Evolutionary conservation across 1,284 basidiomycete species (phyloP), one percentile per base, ranked within the genome.

Genomic region (Irpex sp.): DNA sequence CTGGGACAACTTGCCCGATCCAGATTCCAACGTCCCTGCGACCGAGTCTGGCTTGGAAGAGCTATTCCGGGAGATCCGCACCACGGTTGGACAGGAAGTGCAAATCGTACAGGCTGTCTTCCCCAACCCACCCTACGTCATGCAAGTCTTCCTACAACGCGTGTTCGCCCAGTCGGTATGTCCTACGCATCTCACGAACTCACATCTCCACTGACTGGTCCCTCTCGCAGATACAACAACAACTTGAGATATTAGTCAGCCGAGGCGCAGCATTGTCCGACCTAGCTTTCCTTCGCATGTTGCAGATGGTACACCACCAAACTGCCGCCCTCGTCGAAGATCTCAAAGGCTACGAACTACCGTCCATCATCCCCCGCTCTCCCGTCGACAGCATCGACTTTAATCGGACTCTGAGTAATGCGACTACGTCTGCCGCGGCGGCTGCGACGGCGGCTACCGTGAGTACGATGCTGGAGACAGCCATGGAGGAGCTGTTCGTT

Each of bases 71-170:
- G 94, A 98, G 72, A 98, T 99, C 62, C 83, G 94, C 39, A 79
- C 82, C 5, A 98, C 96, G 0, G 95, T 98, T 19, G 92, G 90
- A 42, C 94, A 96, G 67, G 97, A 99, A 74, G 91, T 94, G 0
- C 95, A 98, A 72, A 99, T 99, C 63, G 96, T 99, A 52, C 95
- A 96, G 72, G 97, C 95, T 1, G 97, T 99, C 4, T 99, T 99
- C 74, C 97, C 97, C 0, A 95, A 95, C 67, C 96, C 97, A 9
- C 86, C 91, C 8, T 85, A 94, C n/a, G 97, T 99, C 14, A 96
- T 99, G 94, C 94, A 98, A 74, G 96, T 98, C 6, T 99, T 99
- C 75, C 75, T 99, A 48, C 97, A 98, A 72, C 84, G 97, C 45
- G 94, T 99, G 0, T 99, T 99, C 75, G 96, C 96, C 0, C 97